Conservation (phyloP, 768 basidiomycete species). For the Rhizopogon salebrosus region DNA sequence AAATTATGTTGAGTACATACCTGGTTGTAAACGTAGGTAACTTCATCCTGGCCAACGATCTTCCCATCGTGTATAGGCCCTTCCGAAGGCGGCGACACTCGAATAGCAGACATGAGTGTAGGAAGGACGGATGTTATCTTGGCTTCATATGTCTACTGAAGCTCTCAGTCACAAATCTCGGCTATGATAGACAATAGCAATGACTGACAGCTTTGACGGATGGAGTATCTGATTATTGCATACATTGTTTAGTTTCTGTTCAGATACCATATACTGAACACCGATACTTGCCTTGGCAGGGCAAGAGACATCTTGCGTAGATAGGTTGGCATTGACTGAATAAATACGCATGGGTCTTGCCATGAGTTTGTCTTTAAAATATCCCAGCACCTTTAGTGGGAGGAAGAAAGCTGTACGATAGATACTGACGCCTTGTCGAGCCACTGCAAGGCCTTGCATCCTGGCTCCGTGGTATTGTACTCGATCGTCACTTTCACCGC, state of each 20-base stretch:
- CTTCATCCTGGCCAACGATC: constrained; percentile 63
- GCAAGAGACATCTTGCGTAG: constrained; percentile 74
- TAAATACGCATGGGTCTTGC: constrained; percentile 77
- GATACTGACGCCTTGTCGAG: constrained; percentile 64
- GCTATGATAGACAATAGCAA: not conserved
- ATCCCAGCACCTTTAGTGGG: not conserved
- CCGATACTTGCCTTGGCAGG: constrained; percentile 58
- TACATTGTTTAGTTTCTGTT: not conserved
- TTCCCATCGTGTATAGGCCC: constrained; percentile 73
- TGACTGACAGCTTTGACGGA: constrained; percentile 75
- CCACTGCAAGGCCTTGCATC: constrained; percentile 79
- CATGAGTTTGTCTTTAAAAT: constrained; percentile 68
- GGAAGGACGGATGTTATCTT: constrained; percentile 74
- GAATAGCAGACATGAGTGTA: constrained; percentile 79
- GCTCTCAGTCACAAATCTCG: not conserved
- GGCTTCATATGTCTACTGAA: constrained; percentile 73
- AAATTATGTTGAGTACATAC: constrained; percentile 34
- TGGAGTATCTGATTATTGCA: constrained; percentile 58
- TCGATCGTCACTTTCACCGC: constrained; percentile 43
- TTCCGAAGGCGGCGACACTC: constrained; percentile 68
- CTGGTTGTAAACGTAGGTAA: constrained; percentile 76
- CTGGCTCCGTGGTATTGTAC: constrained; percentile 71
- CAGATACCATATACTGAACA: not conserved
- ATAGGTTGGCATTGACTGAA: constrained; percentile 95
- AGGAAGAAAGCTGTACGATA: not conserved